Evolutionary conservation across 2,329 filamentous ascomycete genomes (phyloP), one percentile per base, ranked within the genome.

Genomic region (Fusarium zealandicum): DNA sequence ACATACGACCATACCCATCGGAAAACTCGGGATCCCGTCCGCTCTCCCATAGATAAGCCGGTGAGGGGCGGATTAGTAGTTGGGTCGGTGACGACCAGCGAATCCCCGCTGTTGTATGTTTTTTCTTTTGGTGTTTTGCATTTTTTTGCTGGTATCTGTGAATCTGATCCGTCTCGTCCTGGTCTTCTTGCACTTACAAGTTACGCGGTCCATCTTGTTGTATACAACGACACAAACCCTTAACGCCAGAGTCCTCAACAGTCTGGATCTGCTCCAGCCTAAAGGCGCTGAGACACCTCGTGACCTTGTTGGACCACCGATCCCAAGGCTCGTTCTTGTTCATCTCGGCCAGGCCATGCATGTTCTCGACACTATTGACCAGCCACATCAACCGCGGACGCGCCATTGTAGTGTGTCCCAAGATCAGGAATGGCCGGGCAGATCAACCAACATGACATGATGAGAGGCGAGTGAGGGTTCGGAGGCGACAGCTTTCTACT

Each of bases 151-250:
- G n/a, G n/a, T n/a, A n/a, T n/a, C n/a, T n/a, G n/a, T 12, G 16
- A 28, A n/a, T 12, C 18, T 32, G 39, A 22, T 30, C 40, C 9
- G 31, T 20, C 33, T 46, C 44, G 40, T 33, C 48, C 8, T n/a
- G n/a, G n/a, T n/a, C n/a, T n/a, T n/a, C n/a, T n/a, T n/a, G n/a
- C n/a, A n/a, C n/a, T n/a, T n/a, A n/a, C n/a, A n/a, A n/a, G n/a
- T n/a, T n/a, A n/a, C n/a, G n/a, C n/a, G 57, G 1, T 61, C 58
- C 58, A 61, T 61, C 22, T 51, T 57, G 0, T 57, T 57, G 6
- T 57, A 57, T 3, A 52, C 9, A 14, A 61, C 32, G 12, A 61
- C 57, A 31, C 53, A 61, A 3, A 35, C 47, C 7, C 58, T 54
- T 54, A 2, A 61, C 38, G 0, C 55, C 55, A 18, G 47, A 58